Conservation (phyloP, 495 filamentous ascomycete species). For the Penicillium roqueforti region DNA sequence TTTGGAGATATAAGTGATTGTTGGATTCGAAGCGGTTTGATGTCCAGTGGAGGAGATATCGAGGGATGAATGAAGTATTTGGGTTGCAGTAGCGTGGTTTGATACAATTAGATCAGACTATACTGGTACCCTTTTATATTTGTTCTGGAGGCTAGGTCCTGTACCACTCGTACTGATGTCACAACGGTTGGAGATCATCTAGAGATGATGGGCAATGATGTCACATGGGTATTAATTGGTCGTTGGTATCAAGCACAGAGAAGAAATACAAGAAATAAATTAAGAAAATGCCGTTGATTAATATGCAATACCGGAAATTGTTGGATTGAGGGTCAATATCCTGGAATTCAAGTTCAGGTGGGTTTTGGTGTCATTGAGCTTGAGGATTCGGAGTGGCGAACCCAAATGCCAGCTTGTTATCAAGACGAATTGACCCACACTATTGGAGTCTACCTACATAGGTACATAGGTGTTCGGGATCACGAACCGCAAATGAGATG, state of each 20-base stretch:
- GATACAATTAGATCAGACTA: neutral
- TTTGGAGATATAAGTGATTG: slow-evolving; percentile 1
- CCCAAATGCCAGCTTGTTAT: neutral
- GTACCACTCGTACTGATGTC: slow-evolving; percentile 19
- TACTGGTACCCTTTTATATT: slow-evolving; percentile 1
- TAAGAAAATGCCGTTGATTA: neutral
- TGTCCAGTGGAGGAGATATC: neutral
- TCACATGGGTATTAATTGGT: slow-evolving; percentile 18
- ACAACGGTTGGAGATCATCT: slow-evolving; percentile 2
- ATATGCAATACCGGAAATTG: neutral
- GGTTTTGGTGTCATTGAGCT: neutral
- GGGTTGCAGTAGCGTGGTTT: neutral
- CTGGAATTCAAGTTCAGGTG: neutral
- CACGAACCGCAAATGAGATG: neutral
- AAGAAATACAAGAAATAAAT: neutral
- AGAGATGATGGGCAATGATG: slow-evolving; percentile 30
- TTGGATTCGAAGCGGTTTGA: neutral
- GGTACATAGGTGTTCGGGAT: neutral
- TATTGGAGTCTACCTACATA: neutral
- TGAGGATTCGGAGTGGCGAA: neutral
- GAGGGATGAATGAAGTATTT: neutral
- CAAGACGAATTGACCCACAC: neutral
- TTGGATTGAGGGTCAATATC: neutral
- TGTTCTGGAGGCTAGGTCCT: neutral
- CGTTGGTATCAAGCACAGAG: neutral